Base-by-base conservation (phyloP, 176 grass and related monocot genomes). In the Hordeum marinum region DNA sequence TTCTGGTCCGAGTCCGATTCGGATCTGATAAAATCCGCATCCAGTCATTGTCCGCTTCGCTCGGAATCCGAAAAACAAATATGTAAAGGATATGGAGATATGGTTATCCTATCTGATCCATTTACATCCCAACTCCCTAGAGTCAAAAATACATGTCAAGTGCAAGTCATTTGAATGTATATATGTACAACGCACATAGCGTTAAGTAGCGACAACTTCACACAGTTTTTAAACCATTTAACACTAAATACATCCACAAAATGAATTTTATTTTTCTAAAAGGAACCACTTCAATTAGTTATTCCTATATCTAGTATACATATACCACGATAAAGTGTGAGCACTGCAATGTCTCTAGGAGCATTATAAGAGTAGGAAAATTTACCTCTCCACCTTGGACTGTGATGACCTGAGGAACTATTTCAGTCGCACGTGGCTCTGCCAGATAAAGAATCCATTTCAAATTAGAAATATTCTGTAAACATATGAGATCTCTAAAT, bases 381-480 rank as follows among this genome's bases (percentile, higher is more conserved):
- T 40, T n/a, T 94, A 98, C 93, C 96, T 95, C 85, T 82, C 96
- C 96, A 81, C 78, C 77, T 80, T 98, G 88, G 24, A 98, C 87
- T 43, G 86, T 86, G 75, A 98, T 90, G 69, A 98, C 60, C 79
- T 84, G 86, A 39, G 91, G 91, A 39, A 89, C 94, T 52, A 87
- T 84, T 90, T 91, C 91, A 27, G 79, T 60, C 66, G 24, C 85
- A 39, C 46, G 62, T 75, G 83, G 77, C 87, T 84, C 96, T 94
- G 86, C 26, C 9, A 80, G 48, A 52, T 52, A 73, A 81, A 63
- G 46, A 17, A 20, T 8, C 9, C 59, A 9, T 40, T 55, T 77
- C 61, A 57, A 29, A 26, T 79, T 39, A 68, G 52, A 8, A 68
- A 48, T 31, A 43, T 68, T 23, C 39, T 6, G 8, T 37, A 67